Evolutionary conservation across 2,329 filamentous ascomycete genomes (phyloP).

Genomic region (Claviceps sorghi): DNA sequence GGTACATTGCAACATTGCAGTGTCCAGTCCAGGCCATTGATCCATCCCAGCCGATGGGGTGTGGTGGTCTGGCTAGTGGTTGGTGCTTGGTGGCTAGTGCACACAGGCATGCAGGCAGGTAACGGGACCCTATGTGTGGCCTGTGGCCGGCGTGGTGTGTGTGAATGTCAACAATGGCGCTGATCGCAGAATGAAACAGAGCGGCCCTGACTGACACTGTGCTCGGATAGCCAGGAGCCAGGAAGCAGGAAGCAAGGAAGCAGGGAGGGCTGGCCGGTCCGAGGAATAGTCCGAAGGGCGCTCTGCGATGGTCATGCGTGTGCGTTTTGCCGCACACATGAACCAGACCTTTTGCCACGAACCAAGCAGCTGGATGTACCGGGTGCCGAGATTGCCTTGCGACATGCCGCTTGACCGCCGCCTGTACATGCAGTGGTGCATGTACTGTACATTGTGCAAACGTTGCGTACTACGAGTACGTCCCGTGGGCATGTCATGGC

Average conservation of each 20-base stretch:
- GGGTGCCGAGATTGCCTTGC: not conserved
- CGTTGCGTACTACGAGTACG: not conserved
- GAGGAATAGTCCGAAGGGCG: not conserved
- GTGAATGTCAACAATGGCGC: not conserved
- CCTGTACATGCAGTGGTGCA: not conserved
- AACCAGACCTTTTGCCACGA: not conserved
- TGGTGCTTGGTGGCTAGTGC: no score
- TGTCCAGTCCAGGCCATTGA: no score
- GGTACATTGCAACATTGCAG: not conserved
- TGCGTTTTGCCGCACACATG: not conserved
- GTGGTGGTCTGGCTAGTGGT: not conserved
- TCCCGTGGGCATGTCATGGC: not conserved
- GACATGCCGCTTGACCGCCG: not conserved
- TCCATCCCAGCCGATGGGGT: not conserved
- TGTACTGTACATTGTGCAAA: not conserved
- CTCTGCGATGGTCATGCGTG: not conserved
- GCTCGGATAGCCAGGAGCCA: not conserved
- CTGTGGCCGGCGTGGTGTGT: no score
- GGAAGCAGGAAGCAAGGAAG: not conserved
- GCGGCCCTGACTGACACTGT: constrained; percentile 2
- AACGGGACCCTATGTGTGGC: no score
- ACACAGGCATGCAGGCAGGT: no score
- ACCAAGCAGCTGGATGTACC: not conserved
- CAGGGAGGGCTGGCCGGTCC: not conserved
- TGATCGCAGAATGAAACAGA: not conserved